Conservation (phyloP, 1,139 yeast genomes). For the Taiozyma sp. region DNA sequence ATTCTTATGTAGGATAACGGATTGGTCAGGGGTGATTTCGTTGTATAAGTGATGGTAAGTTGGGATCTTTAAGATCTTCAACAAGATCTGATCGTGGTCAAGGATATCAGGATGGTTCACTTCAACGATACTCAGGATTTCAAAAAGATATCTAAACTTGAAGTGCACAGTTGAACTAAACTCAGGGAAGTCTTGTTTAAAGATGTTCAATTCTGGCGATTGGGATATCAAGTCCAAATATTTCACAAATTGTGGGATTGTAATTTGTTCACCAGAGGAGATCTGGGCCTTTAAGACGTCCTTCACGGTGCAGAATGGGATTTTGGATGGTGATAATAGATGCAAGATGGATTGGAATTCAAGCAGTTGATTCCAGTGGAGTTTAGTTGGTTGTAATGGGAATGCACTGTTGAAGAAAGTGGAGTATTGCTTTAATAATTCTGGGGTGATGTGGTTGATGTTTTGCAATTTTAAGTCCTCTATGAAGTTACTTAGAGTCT, state of each 20-base stretch:
- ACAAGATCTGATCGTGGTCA: conserved; percentile 8
- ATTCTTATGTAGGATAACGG: background rate
- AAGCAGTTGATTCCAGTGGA: conserved; percentile 33
- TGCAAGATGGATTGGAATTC: conserved; percentile 38
- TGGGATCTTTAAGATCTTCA: conserved; percentile 13
- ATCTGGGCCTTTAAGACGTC: conserved; percentile 11
- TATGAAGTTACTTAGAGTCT: conserved; percentile 10
- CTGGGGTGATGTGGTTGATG: conserved; percentile 20
- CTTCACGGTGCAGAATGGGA: conserved; percentile 18
- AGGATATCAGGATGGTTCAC: conserved; percentile 7
- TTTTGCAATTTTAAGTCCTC: conserved; percentile 11
- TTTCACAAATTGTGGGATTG: conserved; percentile 6
- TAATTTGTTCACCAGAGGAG: conserved; percentile 13
- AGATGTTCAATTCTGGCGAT: conserved; percentile 7
- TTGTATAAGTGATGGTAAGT: conserved; percentile 19
- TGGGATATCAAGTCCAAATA: conserved; percentile 6
- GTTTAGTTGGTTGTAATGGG: conserved; percentile 27
- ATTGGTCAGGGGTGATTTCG: conserved; percentile 4
- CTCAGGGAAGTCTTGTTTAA: background rate
- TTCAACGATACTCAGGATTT: conserved; percentile 8
- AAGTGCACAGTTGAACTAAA: background rate
- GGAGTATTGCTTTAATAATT: conserved; percentile 6
- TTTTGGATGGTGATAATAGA: conserved; percentile 32
- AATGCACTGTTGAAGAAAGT: conserved; percentile 24
- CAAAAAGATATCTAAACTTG: conserved; percentile 7